Evolutionary conservation across 2,329 filamentous ascomycete genomes (phyloP), one percentile per base, ranked within the genome.

Genomic region (Mollisia scopiformis): DNA sequence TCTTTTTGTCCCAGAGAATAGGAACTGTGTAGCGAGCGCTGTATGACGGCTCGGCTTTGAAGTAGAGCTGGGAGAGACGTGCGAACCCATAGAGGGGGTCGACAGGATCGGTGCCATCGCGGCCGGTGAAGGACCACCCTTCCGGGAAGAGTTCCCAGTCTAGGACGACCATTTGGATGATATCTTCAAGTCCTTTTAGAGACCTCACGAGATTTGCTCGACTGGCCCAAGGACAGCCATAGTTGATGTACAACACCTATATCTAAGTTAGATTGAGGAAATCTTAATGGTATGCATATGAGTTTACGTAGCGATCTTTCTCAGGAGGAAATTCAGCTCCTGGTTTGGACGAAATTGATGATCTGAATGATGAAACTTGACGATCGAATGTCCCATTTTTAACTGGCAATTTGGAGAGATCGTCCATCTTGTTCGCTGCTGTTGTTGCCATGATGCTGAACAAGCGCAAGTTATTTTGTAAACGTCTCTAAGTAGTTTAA

Each of bases 341-440:
- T 13, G 62, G 58, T 30, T 62, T 54, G 31, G 46, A 35, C 21
- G 84, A 86, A 67, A 89, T 85, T 71, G 77, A 86, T 69, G 83
- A 55, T 62, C 93, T 87, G 79, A 97, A 97, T 55, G 85, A 83
- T 64, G 90, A 93, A 63, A 82, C 81, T 75, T 92, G 90, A 61
- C 93, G 88, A 79, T 96, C 96, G 84, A 95, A 97, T 77, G 96
- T 92, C 77, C 93, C 93, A 61, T 83, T 79, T 77, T 96, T 43
- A 11, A 19, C n/a, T 19, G 39, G 39, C 1, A 43, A 2, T 6
- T 43, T 19, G 16, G 11, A 19, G n/a, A 43, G 21, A 19, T 43
- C n/a, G n/a, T n/a, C 2, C n/a, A 21, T 19, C 6, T 10, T 43
- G 3, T 43, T 19, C 13, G 21, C 39, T 7, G n/a, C 13, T 7